Base-by-base conservation (phyloP, 257 asterid genomes). In the Perilla frutescens region DNA sequence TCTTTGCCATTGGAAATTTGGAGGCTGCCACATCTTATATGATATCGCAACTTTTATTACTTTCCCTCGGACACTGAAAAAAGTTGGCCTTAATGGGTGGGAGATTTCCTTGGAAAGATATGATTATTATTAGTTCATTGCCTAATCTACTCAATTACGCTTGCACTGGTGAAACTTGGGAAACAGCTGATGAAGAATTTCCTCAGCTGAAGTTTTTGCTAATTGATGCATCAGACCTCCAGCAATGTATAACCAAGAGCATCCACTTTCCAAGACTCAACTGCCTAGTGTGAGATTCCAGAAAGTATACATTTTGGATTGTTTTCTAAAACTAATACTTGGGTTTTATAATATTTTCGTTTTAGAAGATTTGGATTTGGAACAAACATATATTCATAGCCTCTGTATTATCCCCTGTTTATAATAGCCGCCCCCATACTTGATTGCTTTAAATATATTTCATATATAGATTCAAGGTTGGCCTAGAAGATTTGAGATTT, bases 51-150 rank as follows among this genome's bases (percentile, higher is more conserved):
- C 1, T 20, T 20, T 20, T 4, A 31, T 8, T 41, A 54, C 4
- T 31, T 44, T 70, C 4, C 58, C 75, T 1, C 29, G 7, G 3
- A 44, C 36, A 2, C 66, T 70, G 13, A 43, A 8, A 13, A 13
- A 70, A 41, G 12, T 41, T 70, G 55, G 26, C 57, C 20, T 57
- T 70, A 31, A 32, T 12, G 5, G 66, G 75, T 11, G 66, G 66
- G 10, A 5, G 10, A 7, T 13, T 70, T 8, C 57, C 57, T 0
- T 70, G 75, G 75, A 2, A 57, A 43, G 57, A 70, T n/a, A 56
- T 70, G 75, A 1, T 1, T 1, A 55, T 69, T 54, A 4, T 70
- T 70, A 66, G 75, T 56, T 70, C 57, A 8, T 44, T 70, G 57
- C 57, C 75, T 70, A 70, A 56, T 12, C 66, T 70, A 6, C 6